Base-by-base conservation (phyloP, 352 stramenopile genomes). In the Phytophthora kernoviae region DNA sequence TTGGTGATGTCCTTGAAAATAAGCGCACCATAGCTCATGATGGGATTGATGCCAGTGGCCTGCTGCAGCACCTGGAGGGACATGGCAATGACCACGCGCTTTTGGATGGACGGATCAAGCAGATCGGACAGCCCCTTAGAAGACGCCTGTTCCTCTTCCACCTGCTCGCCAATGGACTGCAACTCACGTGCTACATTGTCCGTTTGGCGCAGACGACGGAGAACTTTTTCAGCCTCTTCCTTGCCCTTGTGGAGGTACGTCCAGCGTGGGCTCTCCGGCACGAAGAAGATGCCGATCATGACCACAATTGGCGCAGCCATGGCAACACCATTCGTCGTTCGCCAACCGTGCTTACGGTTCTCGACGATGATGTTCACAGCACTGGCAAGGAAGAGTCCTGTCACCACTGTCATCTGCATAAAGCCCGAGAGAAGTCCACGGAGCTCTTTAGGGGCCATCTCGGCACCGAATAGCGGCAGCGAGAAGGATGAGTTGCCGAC, bases 191-290 rank as follows among this genome's bases (percentile, higher is more conserved):
- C 27, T 33, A 80, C 65, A 39, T 70, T 56, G 15, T 73, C 60
- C 2, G 53, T 70, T 36, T 67, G 43, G 11, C 57, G 65, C 22
- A 80, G 58, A 17, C 59, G 62, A 17, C 45, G 59, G 32, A 80
- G 62, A 8, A 62, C 58, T 3, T 37, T 45, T 43, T 66, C 53
- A 5, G 67, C 67, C 21, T 48, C 54, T 9, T 72, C 63, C 34
- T 59, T 55, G 47, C 52, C 60, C 45, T 66, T 65, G 32, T 65
- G 34, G 58, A 66, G 46, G 54, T 71, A 75, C 30, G 67, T 54
- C 57, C 57, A 79, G 12, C 70, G 63, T 40, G 67, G 70, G 40
- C 52, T 71, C 39, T 77, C 70, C 2, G 70, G 63, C 12, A 80
- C 63, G 44, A 43, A 67, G 47, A 63, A 69, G 39, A 79, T 67